Base-by-base conservation (phyloP, 2,329 filamentous ascomycete genomes). In the Aspergillus vadensis region DNA sequence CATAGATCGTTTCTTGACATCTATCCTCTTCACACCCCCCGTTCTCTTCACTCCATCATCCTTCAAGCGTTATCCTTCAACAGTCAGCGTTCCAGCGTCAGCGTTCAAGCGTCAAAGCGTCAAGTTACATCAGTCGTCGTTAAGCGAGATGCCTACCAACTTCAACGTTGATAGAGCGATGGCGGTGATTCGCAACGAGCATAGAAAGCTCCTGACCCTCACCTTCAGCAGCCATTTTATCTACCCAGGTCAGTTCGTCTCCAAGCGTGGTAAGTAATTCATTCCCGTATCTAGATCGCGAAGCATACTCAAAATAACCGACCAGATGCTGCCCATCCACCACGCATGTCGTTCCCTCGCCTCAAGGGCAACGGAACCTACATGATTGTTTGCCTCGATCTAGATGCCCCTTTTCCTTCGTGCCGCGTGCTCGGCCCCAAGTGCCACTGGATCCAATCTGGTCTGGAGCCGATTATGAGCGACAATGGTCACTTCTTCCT, bases 401-500 rank as follows among this genome's bases (percentile, higher is more conserved):
- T 57, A 0, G 55, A 57, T 8, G 55, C 43, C 2, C 55, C 55
- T 0, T 57, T 41, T 8, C n/a, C 44, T 5, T 49, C 44, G 0
- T 41, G 36, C 21, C 39, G 25, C 6, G 3, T 39, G 5, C 19
- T 57, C 2, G 23, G 55, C 15, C 55, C 43, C 2, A 30, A 39
- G 8, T 14, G 50, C n/a, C 55, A 51, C 30, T 57, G 55, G 55
- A 27, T 57, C 3, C 55, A 57, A 21, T 30, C 36, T 7, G 55
- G 55, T 14, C 43, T 57, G 32, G 17, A 38, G 25, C 36, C 52
- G 3, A 19, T 44, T 5, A 3, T 7, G 15, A 55, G 36, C 19
- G 21, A 27, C 3, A 10, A 7, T 8, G 51, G 23, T 9, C n/a
- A 19, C 5, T 55, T 19, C 23, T 10, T 8, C 2, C 23, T 55